Conservation (phyloP, 192 early-diverging fungal genomes). For the Rhizoclosmatium sp. region DNA sequence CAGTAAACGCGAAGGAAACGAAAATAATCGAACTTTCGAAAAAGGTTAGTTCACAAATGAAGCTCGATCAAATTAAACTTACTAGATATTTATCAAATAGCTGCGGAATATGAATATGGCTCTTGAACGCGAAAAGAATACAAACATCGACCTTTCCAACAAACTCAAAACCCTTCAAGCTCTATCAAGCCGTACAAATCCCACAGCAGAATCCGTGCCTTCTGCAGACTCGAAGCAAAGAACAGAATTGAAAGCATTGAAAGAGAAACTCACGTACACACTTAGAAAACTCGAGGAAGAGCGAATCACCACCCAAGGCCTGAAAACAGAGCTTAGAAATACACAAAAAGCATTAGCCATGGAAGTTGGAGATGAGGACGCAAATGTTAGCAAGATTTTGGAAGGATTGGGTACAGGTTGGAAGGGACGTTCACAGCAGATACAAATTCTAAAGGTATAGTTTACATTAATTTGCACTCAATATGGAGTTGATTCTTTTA, state of each 20-base stretch:
- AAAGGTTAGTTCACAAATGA: constrained; percentile 7
- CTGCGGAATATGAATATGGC: constrained; percentile 27
- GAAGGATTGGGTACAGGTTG: constrained; percentile 24
- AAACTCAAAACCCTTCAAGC: constrained; percentile 25
- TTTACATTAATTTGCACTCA: background rate
- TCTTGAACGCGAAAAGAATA: constrained; percentile 22
- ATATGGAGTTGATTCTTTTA: background rate
- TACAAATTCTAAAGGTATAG: constrained; percentile 27
- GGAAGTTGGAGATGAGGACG: constrained; percentile 23
- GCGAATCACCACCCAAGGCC: background rate
- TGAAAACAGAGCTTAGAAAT: constrained; percentile 18
- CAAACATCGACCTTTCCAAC: constrained; percentile 24
- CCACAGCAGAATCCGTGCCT: background rate
- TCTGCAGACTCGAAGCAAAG: background rate
- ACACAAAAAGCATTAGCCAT: constrained; percentile 34
- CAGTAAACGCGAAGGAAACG: constrained; percentile 26
- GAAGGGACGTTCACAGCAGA: constrained; percentile 36
- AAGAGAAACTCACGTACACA: constrained; percentile 11
- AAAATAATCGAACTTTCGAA: constrained; percentile 38
- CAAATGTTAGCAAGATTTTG: constrained; percentile 5
- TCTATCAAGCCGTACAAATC: background rate
- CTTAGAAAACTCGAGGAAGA: constrained; percentile 32
- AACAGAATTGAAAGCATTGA: constrained; percentile 5
- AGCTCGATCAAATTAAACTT: background rate
- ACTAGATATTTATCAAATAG: constrained; percentile 6